Evolutionary conservation across 225 moss, liverwort and hornwort species (phyloP).

Genomic region (Pleurozium schreberi): DNA sequence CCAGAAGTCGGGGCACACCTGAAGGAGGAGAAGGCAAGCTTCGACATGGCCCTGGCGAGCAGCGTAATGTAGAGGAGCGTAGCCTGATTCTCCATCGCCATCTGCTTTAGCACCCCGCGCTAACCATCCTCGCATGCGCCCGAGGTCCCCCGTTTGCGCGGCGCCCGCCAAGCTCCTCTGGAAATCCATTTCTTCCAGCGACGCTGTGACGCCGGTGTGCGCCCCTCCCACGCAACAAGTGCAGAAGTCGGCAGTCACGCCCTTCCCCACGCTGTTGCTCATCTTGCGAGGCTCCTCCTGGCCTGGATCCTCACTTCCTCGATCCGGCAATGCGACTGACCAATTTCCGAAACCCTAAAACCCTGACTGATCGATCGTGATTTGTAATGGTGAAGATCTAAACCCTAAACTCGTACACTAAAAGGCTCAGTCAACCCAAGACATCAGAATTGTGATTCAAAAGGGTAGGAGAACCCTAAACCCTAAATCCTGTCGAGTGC

Average conservation of each 20-base stretch:
- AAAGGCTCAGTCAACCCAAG: neutral
- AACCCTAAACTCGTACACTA: too few relatives aligned
- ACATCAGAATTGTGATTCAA: neutral
- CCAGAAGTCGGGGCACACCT: slow-evolving; percentile 14
- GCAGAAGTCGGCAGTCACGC: neutral
- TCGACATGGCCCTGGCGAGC: slow-evolving; percentile 56
- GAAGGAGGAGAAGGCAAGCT: slow-evolving; percentile 59
- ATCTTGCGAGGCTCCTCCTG: neutral
- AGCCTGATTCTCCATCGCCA: slow-evolving; percentile 31
- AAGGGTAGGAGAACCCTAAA: neutral
- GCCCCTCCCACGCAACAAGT: slow-evolving; percentile 32
- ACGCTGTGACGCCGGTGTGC: slow-evolving; percentile 29
- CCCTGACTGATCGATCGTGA: neutral
- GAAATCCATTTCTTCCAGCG: slow-evolving; percentile 65
- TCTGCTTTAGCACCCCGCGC: slow-evolving; percentile 37
- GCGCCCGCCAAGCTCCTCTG: slow-evolving; percentile 55
- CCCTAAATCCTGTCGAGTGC: too few relatives aligned
- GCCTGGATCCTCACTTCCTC: neutral
- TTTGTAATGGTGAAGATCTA: neutral
- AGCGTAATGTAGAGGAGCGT: slow-evolving; percentile 55
- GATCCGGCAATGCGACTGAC: neutral
- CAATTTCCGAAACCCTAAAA: neutral
- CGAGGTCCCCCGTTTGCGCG: slow-evolving; percentile 45
- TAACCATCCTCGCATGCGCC: slow-evolving; percentile 36
- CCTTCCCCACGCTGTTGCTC: neutral